These are phyloP conservation scores for Schoenoplectus tabernaemontani DNA, from an alignment of 202 grass and related monocot genomes.

Conservation along the genomic window DNA sequence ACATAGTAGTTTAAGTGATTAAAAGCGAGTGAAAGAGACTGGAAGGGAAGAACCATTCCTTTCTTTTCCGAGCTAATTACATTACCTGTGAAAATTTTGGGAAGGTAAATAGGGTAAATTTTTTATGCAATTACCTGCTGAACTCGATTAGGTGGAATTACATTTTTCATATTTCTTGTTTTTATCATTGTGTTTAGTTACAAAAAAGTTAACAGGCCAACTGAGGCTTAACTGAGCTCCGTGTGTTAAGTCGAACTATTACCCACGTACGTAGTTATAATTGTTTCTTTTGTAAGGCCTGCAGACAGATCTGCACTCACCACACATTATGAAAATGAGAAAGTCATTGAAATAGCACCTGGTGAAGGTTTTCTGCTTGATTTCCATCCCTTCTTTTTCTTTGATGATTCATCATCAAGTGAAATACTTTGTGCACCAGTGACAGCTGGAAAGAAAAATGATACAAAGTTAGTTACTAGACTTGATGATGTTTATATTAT, in stretches of 20 bases:
- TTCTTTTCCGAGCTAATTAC: conserved; percentile 2
- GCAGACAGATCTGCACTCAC: background rate
- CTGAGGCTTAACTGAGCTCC: background rate
- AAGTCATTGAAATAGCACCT: background rate
- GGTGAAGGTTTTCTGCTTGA: conserved; percentile 17
- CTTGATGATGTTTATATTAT: too few relatives aligned
- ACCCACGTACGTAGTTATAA: background rate
- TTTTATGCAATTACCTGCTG: background rate
- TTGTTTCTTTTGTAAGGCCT: background rate
- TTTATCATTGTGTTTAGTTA: background rate
- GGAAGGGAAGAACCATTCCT: conserved; percentile 60
- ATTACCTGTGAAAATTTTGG: background rate
- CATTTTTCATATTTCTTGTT: background rate
- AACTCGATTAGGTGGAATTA: background rate
- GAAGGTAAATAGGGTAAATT: background rate
- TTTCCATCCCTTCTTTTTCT: conserved; percentile 32
- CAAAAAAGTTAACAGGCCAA: background rate
- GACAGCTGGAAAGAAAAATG: conserved; percentile 30
- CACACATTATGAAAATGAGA: background rate
- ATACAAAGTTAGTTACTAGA: too few relatives aligned
- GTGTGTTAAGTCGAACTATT: background rate
- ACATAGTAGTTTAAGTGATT: conserved; percentile 87
- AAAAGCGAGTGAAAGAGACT: conserved; percentile 71
- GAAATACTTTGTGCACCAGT: conserved; percentile 31
- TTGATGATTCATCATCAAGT: conserved; percentile 32